A percentile compares a stretch with the other conserved stretches of the same genome.
Conservation (phyloP, 1,139 yeast genomes). For the Diutina ranongensis region DNA sequence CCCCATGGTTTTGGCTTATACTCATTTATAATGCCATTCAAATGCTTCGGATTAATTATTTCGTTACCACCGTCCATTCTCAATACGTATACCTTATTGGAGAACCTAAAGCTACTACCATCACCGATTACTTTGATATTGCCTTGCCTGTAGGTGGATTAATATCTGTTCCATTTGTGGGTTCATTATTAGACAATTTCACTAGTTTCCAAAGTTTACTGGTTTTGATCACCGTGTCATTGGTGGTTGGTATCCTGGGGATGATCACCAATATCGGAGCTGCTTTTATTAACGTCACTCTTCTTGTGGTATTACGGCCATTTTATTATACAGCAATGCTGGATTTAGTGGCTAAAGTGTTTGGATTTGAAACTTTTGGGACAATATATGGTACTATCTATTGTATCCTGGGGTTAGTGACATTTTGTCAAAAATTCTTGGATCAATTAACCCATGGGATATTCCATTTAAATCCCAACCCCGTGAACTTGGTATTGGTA, state of each 20-base stretch:
- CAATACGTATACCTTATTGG: constrained; percentile 62
- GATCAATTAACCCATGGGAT: constrained; percentile 59
- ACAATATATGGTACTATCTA: constrained; percentile 83
- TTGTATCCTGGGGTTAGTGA: constrained; percentile 69
- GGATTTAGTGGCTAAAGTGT: constrained; percentile 84
- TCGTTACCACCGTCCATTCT: constrained; percentile 75
- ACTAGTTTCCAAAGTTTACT: constrained; percentile 49
- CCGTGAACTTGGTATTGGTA: constrained; percentile 52
- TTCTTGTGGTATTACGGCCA: constrained; percentile 81
- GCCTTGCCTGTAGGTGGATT: constrained; percentile 86
- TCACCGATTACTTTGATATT: constrained; percentile 70
- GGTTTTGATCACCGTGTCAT: constrained; percentile 41
- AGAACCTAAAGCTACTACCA: constrained; percentile 37
- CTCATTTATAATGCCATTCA: constrained; percentile 70
- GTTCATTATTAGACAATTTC: constrained; percentile 65
- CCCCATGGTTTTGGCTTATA: constrained; percentile 76
- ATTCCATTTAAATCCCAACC: constrained; percentile 66
- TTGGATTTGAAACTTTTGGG: constrained; percentile 88
- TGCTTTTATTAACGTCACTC: constrained; percentile 50
- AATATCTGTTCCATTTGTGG: constrained; percentile 76
- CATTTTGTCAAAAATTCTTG: constrained; percentile 56
- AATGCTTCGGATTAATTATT: constrained; percentile 84
- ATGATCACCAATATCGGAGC: constrained; percentile 39
- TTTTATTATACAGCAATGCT: constrained; percentile 87
- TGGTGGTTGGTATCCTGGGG: constrained; percentile 59